Evolutionary conservation across 495 filamentous ascomycete genomes (phyloP).

Genomic region (Coniosporium apollinis): DNA sequence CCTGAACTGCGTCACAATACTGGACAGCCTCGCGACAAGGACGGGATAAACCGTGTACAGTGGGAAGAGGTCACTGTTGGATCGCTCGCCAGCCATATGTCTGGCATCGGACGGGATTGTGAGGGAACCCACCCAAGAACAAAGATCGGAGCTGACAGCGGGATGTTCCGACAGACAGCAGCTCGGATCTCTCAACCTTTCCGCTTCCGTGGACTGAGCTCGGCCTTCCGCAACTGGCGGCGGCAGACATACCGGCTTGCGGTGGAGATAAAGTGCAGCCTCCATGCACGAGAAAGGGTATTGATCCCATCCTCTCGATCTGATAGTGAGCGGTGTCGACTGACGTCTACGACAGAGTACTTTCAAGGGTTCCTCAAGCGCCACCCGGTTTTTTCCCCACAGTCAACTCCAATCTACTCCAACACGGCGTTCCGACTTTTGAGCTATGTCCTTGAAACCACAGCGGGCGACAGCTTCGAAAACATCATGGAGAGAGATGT

Average conservation of each 20-base stretch:
- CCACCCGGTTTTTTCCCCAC: constrained; percentile 32
- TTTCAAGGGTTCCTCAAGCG: constrained; percentile 32
- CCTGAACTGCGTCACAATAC: constrained; percentile 29
- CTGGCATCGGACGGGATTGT: constrained; percentile 27
- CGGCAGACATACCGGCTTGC: constrained; percentile 5
- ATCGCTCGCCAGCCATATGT: constrained; percentile 27
- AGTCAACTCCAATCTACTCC: constrained; percentile 36
- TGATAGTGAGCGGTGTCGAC: constrained; percentile 6
- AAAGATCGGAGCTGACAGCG: no score
- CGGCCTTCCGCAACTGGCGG: constrained; percentile 7
- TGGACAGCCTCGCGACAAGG: constrained; percentile 3
- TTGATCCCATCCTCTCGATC: constrained; percentile 9
- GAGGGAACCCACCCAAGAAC: constrained; percentile 14
- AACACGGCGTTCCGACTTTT: constrained; percentile 39
- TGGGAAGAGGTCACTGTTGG: constrained; percentile 31
- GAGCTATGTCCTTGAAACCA: constrained; percentile 35
- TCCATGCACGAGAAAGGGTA: constrained; percentile 23
- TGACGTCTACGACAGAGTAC: constrained; percentile 26
- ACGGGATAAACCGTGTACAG: constrained; percentile 16
- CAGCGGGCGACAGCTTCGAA: constrained; percentile 30
- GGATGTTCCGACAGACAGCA: no score
- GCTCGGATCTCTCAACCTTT: no score
- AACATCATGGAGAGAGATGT: constrained; percentile 25
- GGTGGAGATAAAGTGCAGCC: background rate
- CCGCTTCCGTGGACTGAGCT: background rate